phyloP scores from a whole-genome alignment of 2,329 filamentous ascomycete genomes.

The Sporothrix globosa region DNA sequence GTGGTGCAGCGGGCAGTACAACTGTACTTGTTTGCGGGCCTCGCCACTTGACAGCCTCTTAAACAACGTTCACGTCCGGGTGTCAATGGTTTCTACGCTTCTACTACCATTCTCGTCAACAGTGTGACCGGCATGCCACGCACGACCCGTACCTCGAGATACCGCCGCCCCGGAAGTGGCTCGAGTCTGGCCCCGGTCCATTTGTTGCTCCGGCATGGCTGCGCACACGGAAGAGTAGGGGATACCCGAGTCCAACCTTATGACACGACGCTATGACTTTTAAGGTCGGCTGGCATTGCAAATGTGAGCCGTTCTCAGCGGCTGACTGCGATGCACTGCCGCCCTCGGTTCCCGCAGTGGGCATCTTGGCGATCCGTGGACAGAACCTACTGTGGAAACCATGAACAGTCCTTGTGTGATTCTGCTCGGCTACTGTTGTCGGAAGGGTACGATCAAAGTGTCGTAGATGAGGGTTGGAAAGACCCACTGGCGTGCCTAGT shows the following conservation, averaged over 20 bases:
- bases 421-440: conserved; percentile 4
- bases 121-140: background rate
- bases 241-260: background rate
- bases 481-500: background rate
- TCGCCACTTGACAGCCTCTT: no score
- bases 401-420: background rate
- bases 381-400: background rate
- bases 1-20: background rate
- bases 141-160: background rate
- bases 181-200: background rate
- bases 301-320: background rate
- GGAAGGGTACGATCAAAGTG: background rate
- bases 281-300: background rate
- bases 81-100: no score
- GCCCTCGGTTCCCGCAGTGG: conserved; percentile 1
- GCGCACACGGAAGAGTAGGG: background rate
- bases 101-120: no score
- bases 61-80: no score
- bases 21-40: background rate
- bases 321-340: conserved; percentile 4
- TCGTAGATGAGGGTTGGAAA: background rate
- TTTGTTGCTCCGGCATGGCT: background rate
- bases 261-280: background rate
- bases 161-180: background rate
- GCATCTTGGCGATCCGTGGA: conserved; percentile 3